Evolutionary conservation across 2,329 filamentous ascomycete genomes (phyloP), one percentile per base, ranked within the genome.

Genomic region (Epichloe gansuensis): DNA sequence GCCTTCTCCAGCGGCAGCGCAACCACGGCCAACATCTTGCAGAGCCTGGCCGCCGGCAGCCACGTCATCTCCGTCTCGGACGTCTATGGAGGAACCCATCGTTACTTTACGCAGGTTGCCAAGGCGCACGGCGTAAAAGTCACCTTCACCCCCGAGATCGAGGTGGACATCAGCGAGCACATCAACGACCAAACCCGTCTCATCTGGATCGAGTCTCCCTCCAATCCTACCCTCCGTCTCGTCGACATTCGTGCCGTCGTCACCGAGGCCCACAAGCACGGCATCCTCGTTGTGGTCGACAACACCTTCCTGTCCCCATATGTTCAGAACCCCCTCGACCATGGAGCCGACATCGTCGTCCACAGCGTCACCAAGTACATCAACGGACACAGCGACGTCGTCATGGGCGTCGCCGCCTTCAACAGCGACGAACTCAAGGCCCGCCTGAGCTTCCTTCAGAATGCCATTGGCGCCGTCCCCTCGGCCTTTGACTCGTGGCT

Each of bases 291-390:
- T 43, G 93, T 98, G n/a, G 93, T 98, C 42, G 93, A 98, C 75
- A 98, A 98, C 75, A 98, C 93, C 21, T 98, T 98, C 76, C 76
- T 97, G 65, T 91, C 86, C 55, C 93, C 93, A 35, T 98, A 97
- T 68, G 80, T 98, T 47, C 93, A 98, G 73, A 97, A 95, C 71
- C 93, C 17, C 93, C 81, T 98, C 52, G 85, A 94, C 65, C 88
- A 91, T 66, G 93, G 93, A 60, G 93, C 93, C 60, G 93, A 98
- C 69, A 90, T 97, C 58, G 91, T 97, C 59, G 86, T 97, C 43
- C 91, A 97, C 77, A 90, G 84, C 51, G 93, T 98, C 52, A 98
- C 93, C 44, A 98, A 98, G 74, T 98, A 97, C 73, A 97, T 98
- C 74, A 97, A 97, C 68, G 93, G 93, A 49, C 93, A 98, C 74